Evolutionary conservation across 2,329 filamentous ascomycete species (phyloP).

Genomic region (Neoarthrinium moseri): DNA sequence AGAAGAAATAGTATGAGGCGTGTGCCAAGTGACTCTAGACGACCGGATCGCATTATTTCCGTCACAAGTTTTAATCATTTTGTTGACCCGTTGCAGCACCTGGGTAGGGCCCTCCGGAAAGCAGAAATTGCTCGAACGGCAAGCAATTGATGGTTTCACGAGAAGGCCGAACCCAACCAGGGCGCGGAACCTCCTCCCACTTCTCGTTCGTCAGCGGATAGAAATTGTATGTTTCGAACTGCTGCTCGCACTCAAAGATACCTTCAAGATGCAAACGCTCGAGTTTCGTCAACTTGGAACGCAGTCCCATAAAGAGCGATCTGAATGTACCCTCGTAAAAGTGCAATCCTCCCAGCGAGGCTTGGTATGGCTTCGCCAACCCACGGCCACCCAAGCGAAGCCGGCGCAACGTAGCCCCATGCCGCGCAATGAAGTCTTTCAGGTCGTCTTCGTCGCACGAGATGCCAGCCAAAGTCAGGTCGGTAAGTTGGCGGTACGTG

Average conservation of each 20-base stretch:
- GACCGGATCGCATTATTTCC: neutral
- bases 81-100: conserved; percentile 17
- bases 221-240: conserved; percentile 40
- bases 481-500: conserved; percentile 35
- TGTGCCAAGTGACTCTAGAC: conserved; percentile 5
- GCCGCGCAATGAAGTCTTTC: conserved; percentile 38
- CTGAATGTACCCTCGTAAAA: conserved; percentile 43
- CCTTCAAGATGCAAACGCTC: conserved; percentile 44
- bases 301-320: conserved; percentile 40
- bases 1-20: too few species aligned
- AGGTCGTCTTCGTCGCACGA: conserved; percentile 43
- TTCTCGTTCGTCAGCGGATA: conserved; percentile 39
- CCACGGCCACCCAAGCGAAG: conserved; percentile 45
- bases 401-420: conserved; percentile 35
- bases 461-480: conserved; percentile 42
- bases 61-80: conserved; percentile 13
- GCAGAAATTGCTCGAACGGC: conserved; percentile 39
- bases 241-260: conserved; percentile 40
- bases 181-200: conserved; percentile 32
- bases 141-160: conserved; percentile 33
- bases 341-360: conserved; percentile 41
- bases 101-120: conserved; percentile 36
- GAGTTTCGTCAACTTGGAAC: conserved; percentile 33
- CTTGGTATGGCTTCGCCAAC: conserved; percentile 35
- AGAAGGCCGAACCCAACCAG: conserved; percentile 26